A percentile compares a stretch with the other conserved stretches of the same genome.
These are phyloP conservation scores for Diaporthe capsici DNA, from an alignment of 2,329 filamentous ascomycete species.

Conservation along the genomic window DNA sequence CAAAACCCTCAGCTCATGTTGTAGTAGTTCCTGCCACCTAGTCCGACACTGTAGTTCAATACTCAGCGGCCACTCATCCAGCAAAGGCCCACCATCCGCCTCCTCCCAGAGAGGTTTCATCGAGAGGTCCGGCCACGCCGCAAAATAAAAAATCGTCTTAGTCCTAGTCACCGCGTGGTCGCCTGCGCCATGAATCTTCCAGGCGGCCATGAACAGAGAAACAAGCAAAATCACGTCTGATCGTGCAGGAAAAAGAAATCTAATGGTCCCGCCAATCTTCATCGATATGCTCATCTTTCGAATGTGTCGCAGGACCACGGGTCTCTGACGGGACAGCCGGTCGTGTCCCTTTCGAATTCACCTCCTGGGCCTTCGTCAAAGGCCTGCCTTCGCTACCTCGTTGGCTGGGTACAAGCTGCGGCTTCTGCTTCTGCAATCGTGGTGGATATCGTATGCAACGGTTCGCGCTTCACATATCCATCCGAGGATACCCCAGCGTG, in stretches of 20 bases:
- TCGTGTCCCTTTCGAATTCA: constrained; percentile 20
- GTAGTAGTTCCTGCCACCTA: constrained; percentile 38
- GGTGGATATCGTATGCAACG: constrained; percentile 38
- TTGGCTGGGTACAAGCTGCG: constrained; percentile 38
- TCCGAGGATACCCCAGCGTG: constrained; percentile 37
- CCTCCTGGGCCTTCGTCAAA: constrained; percentile 27
- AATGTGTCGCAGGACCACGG: constrained; percentile 21
- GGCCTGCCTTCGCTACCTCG: constrained; percentile 28
- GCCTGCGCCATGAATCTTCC: constrained; percentile 51
- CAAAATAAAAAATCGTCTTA: constrained; percentile 43
- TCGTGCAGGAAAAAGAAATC: constrained; percentile 46
- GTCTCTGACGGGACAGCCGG: constrained; percentile 20
- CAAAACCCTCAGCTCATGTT: constrained; percentile 35
- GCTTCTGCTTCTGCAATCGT: constrained; percentile 33
- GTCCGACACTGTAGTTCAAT: constrained; percentile 35
- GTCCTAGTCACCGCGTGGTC: constrained; percentile 50
- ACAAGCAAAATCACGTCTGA: constrained; percentile 46
- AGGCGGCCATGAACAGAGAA: constrained; percentile 54
- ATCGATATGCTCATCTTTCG: constrained; percentile 46
- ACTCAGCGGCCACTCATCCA: constrained; percentile 35
- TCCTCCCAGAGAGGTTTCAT: constrained; percentile 3
- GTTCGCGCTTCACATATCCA: constrained; percentile 34
- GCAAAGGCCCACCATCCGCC: constrained; percentile 26
- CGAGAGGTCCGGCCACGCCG: constrained; percentile 34
- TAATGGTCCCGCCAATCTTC: constrained; percentile 49